Evolutionary conservation across 768 basidiomycete species (phyloP).

Genomic region (Thelephora ganbajun): DNA sequence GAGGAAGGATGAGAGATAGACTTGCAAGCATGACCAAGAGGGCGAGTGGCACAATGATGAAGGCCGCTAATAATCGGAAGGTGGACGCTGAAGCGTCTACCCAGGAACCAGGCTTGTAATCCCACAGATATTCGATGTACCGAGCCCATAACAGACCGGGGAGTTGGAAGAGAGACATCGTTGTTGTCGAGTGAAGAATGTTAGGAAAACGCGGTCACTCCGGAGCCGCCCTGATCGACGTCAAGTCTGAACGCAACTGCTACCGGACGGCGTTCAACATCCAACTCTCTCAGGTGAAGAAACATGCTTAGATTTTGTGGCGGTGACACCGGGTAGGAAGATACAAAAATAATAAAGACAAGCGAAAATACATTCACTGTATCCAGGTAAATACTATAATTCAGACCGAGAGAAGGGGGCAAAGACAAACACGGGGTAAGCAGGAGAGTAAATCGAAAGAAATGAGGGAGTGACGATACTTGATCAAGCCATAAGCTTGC

Average conservation of each 20-base stretch:
- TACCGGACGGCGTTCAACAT: too few species aligned
- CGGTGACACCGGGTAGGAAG: neutral
- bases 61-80: constrained; percentile 48
- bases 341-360: too few species aligned
- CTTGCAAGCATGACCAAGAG: constrained; percentile 55
- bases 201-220: neutral
- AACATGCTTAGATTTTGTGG: too few species aligned
- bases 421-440: neutral
- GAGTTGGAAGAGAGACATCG: neutral
- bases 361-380: too few species aligned
- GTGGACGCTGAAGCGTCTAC: constrained; percentile 48
- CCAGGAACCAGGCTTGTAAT: constrained; percentile 52
- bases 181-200: constrained; percentile 2
- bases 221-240: neutral
- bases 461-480: too few species aligned
- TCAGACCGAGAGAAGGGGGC: neutral
- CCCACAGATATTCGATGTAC: constrained; percentile 51
- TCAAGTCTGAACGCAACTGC: too few species aligned
- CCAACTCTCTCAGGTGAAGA: too few species aligned
- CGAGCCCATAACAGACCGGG: constrained; percentile 36
- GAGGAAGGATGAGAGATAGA: constrained; percentile 6
- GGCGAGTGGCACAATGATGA: constrained; percentile 34
- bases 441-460: neutral
- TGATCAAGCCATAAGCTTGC: too few species aligned
- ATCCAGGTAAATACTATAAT: neutral